Conservation (phyloP, 352 stramenopile species). For the Halophytophthora batemanensis region DNA sequence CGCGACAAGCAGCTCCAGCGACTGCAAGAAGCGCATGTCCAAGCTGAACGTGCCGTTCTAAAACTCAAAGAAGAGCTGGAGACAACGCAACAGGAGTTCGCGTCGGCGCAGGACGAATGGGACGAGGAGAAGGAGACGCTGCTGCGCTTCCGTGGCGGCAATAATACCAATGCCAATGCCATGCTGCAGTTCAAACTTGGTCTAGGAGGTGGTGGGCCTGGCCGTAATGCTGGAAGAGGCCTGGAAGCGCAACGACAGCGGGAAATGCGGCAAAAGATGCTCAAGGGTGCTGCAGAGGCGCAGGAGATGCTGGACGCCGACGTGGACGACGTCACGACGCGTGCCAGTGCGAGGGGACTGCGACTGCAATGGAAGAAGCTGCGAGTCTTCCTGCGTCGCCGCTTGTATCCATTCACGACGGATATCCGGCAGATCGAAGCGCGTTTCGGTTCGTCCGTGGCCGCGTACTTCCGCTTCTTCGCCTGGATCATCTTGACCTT, state of each 20-base stretch:
- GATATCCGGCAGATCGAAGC: conserved; percentile 77
- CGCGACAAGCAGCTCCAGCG: conserved; percentile 36
- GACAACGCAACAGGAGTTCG: conserved; percentile 39
- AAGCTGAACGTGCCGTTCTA: conserved; percentile 24
- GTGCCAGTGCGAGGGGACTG: conserved; percentile 12
- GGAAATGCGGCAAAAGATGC: conserved; percentile 52
- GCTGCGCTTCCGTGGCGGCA: conserved; percentile 24
- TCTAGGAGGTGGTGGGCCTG: conserved; percentile 6
- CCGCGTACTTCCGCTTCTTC: conserved; percentile 80
- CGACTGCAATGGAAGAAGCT: conserved; percentile 34
- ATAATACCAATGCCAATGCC: conserved; percentile 7
- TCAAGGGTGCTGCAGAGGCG: conserved; percentile 49
- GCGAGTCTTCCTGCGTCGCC: conserved; percentile 21
- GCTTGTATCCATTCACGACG: conserved; percentile 48
- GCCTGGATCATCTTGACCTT: conserved; percentile 79
- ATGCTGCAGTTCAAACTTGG: conserved; percentile 26
- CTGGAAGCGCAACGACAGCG: conserved; percentile 36
- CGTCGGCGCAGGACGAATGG: conserved; percentile 52
- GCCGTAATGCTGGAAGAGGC: conserved; percentile 15
- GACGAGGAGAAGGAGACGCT: conserved; percentile 59
- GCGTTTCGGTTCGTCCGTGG: conserved; percentile 76
- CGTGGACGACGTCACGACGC: conserved; percentile 11
- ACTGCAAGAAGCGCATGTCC: conserved; percentile 23
- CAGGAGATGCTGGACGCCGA: conserved; percentile 56
- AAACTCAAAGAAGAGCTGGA: conserved; percentile 36